Conservation (phyloP, 352 stramenopile genomes). For the Chrysophaeum taylorii region DNA sequence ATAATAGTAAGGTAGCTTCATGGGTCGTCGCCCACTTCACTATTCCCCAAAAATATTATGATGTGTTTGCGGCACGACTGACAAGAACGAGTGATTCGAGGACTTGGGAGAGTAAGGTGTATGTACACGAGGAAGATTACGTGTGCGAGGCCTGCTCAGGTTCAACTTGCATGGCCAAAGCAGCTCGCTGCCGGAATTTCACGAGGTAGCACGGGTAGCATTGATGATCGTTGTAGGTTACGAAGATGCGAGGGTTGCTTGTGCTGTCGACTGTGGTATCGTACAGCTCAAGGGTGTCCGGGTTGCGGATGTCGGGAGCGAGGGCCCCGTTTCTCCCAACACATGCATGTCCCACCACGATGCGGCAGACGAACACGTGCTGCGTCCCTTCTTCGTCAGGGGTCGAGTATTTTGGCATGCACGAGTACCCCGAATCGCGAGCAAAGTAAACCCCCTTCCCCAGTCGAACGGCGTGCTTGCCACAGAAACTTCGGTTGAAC, state of each 20-base stretch:
- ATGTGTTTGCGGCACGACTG: too few species aligned
- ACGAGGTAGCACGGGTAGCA: neutral
- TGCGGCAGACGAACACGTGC: slow-evolving; percentile 18
- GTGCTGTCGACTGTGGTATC: neutral
- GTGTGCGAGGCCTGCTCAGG: too few species aligned
- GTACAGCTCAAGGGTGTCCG: neutral
- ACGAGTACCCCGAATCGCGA: slow-evolving; percentile 8
- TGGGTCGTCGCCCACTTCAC: too few species aligned
- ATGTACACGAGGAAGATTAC: too few species aligned
- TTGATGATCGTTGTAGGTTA: neutral
- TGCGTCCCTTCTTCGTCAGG: slow-evolving; percentile 9
- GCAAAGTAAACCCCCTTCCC: slow-evolving; percentile 24
- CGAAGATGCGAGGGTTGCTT: neutral
- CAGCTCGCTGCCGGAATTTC: neutral
- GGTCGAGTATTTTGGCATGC: slow-evolving; percentile 2
- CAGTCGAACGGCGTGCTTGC: slow-evolving; percentile 1
- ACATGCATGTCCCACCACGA: slow-evolving; percentile 15
- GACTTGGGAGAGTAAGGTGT: too few species aligned
- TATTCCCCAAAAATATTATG: too few species aligned
- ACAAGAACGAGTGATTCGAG: too few species aligned
- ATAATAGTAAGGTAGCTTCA: too few species aligned
- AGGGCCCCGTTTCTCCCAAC: neutral
- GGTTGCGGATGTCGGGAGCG: slow-evolving; percentile 13
- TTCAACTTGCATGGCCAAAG: too few species aligned
- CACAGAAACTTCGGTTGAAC: slow-evolving; percentile 12